Evolutionary conservation across 1,284 basidiomycete genomes (phyloP), one percentile per base, ranked within the genome.

Genomic region (Pholiota adiposa): DNA sequence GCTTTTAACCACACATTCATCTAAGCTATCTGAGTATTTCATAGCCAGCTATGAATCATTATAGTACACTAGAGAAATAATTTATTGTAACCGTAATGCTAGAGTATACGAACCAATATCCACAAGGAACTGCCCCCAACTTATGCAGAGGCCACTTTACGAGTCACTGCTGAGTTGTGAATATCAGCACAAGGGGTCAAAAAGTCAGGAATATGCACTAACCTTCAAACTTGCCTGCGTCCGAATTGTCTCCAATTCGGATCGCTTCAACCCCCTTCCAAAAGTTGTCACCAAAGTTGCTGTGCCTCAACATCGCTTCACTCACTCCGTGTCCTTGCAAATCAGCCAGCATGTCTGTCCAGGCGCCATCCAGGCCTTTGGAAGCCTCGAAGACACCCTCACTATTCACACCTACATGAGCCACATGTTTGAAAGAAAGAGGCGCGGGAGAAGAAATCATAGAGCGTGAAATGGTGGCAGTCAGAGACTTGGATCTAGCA

Each of bases 381-480:
- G 87, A 87, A 11, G 86, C 84, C 75, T 94, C 93, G 53, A 93
- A 86, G 53, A 72, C 72, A 2, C 86, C 86, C 52, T 88, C 82
- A 46, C 81, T 77, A 66, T 88, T 86, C 67, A 92, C 85, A 9
- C 94, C 94, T 75, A 97, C 90, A 73, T 97, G 95, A 5, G 90
- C 87, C 49, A 96, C 84, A 70, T 96, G 95, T 67, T 89, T 84
- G 79, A 96, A 97, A n/a, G 89, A 87, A 53, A 86, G 82, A 2
- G 84, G 82, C 0, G 83, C 79, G 0, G 95, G 94, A 1, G 83
- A 79, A 7, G 92, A 92, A 64, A 96, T 93, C 77, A 89, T 80
- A 16, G 84, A 82, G 55, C 80, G 69, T 46, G 78, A 75, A 61
- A 83, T 69, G 8, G 65, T 48, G 34, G 61, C 44, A 21, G 69